A percentile compares a stretch with the other conserved stretches of the same genome.
phyloP scores from a whole-genome alignment of 2,329 filamentous ascomycete genomes.

The Penicillium fuscoglaucum region DNA sequence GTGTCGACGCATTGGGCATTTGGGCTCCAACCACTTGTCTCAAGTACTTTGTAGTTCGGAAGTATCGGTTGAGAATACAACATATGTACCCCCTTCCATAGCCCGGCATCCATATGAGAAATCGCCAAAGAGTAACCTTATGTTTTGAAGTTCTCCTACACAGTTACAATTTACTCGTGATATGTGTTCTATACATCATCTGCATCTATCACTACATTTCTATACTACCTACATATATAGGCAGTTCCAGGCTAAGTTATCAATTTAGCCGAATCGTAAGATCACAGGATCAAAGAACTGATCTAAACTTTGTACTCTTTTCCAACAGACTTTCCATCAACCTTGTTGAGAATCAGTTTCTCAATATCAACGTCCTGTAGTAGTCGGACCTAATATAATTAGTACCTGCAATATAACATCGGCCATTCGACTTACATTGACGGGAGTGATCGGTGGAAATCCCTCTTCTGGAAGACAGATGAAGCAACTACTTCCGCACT shows the following conservation, averaged over 20 bases:
- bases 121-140: background rate
- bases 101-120: background rate
- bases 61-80: background rate
- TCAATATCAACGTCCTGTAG: background rate
- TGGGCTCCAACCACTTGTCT: background rate
- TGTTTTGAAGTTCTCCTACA: background rate
- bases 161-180: background rate
- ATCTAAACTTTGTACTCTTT: background rate
- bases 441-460: background rate
- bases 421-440: background rate
- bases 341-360: background rate
- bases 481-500: background rate
- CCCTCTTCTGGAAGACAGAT: background rate
- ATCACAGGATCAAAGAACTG: background rate
- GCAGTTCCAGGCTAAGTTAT: background rate
- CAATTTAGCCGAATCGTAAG: background rate
- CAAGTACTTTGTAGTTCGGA: background rate
- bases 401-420: background rate
- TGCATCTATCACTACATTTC: background rate
- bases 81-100: background rate
- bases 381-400: background rate
- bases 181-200: background rate
- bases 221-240: background rate
- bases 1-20: background rate
- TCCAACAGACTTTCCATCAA: background rate